These are phyloP conservation scores for Ganoderma lucidum DNA, from an alignment of 1,284 basidiomycete genomes.

Conservation along the genomic window DNA sequence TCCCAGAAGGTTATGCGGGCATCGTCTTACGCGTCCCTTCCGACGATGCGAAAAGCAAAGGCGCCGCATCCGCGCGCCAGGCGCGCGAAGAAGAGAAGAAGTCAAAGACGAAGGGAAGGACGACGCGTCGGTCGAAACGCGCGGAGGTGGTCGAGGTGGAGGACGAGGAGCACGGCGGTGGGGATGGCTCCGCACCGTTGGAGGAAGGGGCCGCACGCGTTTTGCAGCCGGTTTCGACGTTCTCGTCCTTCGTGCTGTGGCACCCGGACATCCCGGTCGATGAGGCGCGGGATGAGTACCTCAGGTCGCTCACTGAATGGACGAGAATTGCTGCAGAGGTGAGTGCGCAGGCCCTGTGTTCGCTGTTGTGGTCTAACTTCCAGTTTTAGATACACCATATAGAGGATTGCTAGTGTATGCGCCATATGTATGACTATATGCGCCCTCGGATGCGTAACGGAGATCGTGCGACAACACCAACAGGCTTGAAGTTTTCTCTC, in stretches of 20 bases:
- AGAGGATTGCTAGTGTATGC: conserved; percentile 20
- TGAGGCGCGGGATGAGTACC: conserved; percentile 72
- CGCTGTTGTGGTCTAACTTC: not conserved
- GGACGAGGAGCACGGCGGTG: conserved; percentile 28
- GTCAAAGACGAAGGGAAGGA: conserved; percentile 15
- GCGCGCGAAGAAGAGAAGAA: conserved; percentile 24
- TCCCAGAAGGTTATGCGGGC: conserved; percentile 76
- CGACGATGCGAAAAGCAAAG: conserved; percentile 33
- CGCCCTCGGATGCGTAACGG: not conserved
- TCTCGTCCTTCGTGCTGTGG: conserved; percentile 75
- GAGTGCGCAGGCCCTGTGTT: conserved; percentile 27
- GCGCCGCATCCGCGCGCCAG: conserved; percentile 23
- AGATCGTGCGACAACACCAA: not conserved
- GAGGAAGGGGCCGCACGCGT: conserved; percentile 42
- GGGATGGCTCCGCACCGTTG: conserved; percentile 28
- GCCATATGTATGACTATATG: conserved; percentile 2
- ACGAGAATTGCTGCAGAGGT: conserved; percentile 65
- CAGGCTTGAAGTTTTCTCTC: not conserved
- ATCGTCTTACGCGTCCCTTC: conserved; percentile 56
- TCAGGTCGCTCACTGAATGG: conserved; percentile 73
- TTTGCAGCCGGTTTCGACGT: conserved; percentile 58
- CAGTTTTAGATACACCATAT: conserved; percentile 23
- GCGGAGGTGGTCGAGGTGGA: conserved; percentile 29
- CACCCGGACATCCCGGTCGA: conserved; percentile 75
- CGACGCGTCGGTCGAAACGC: conserved; percentile 37